Evolutionary conservation across 202 grass and related monocot species (phyloP).

Genomic region (Alloteropsis angusta): DNA sequence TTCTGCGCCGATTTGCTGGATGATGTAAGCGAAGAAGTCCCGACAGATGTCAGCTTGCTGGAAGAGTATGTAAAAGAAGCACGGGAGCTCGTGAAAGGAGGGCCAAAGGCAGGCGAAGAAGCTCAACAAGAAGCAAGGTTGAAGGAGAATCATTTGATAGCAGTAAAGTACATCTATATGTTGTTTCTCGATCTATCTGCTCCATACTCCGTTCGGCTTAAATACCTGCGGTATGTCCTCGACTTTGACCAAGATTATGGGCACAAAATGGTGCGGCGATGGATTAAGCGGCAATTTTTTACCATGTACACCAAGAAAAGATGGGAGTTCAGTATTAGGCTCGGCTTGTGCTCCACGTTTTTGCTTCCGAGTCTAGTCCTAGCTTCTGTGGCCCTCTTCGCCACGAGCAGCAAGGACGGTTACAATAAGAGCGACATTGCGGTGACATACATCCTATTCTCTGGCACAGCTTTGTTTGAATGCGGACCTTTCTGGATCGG

Average conservation of each 20-base stretch:
- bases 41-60: background rate
- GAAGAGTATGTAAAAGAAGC: background rate
- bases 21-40: rapidly evolving
- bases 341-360: rapidly evolving
- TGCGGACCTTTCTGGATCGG: too few species aligned
- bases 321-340: rapidly evolving
- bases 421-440: background rate
- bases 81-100: too few species aligned
- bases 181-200: background rate
- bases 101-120: background rate
- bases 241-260: background rate
- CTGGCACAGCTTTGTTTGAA: background rate
- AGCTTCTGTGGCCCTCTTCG: background rate
- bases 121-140: background rate
- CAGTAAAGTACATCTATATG: background rate
- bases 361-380: background rate
- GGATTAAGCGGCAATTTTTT: rapidly evolving
- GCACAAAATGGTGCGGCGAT: rapidly evolving
- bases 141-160: rapidly evolving
- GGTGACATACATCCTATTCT: background rate
- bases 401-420: background rate
- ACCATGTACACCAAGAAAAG: background rate
- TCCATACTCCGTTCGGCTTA: background rate
- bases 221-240: background rate
- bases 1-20: rapidly evolving